These are phyloP conservation scores for Epithele typhae DNA, from an alignment of 768 basidiomycete species.

Conservation along the genomic window DNA sequence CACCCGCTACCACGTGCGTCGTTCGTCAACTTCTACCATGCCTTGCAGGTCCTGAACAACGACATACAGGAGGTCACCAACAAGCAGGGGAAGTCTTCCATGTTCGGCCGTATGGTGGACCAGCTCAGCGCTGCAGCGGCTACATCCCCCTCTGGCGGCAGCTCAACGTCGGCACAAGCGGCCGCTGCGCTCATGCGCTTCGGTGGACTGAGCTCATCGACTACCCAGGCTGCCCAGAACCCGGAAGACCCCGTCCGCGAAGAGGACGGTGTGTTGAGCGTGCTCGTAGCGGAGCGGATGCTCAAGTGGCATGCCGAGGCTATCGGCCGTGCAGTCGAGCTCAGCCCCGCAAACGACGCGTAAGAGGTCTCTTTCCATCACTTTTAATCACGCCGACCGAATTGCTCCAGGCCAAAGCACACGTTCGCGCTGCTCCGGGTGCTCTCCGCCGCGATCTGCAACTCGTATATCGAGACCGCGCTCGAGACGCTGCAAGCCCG, in stretches of 20 bases:
- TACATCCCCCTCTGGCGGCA: slow-evolving; percentile 51
- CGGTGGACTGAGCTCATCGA: slow-evolving; percentile 55
- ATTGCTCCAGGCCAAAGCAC: slow-evolving; percentile 68
- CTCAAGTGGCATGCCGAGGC: slow-evolving; percentile 98
- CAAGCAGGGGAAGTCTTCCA: slow-evolving; percentile 63
- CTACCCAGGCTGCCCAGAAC: slow-evolving; percentile 14
- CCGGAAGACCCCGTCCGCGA: slow-evolving; percentile 71
- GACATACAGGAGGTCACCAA: slow-evolving; percentile 48
- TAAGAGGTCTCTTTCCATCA: slow-evolving; percentile 35
- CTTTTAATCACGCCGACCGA: not conserved
- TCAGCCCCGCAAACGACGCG: slow-evolving; percentile 81
- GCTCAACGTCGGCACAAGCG: slow-evolving; percentile 75
- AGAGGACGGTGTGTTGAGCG: slow-evolving; percentile 75
- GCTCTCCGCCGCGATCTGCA: slow-evolving; percentile 81
- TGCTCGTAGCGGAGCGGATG: slow-evolving; percentile 84
- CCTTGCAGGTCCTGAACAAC: slow-evolving; percentile 6
- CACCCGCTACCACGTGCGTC: slow-evolving; percentile 83
- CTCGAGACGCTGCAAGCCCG: slow-evolving; percentile 84
- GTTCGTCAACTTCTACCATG: not conserved
- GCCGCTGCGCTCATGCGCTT: slow-evolving; percentile 88
- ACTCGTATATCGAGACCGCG: slow-evolving; percentile 84
- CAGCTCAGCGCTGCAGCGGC: slow-evolving; percentile 76
- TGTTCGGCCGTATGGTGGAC: slow-evolving; percentile 91
- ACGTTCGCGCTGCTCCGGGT: slow-evolving; percentile 79
- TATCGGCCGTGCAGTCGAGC: slow-evolving; percentile 88